phyloP scores from a whole-genome alignment of 1,284 basidiomycete genomes.

The Heimioporus punctisporus region DNA sequence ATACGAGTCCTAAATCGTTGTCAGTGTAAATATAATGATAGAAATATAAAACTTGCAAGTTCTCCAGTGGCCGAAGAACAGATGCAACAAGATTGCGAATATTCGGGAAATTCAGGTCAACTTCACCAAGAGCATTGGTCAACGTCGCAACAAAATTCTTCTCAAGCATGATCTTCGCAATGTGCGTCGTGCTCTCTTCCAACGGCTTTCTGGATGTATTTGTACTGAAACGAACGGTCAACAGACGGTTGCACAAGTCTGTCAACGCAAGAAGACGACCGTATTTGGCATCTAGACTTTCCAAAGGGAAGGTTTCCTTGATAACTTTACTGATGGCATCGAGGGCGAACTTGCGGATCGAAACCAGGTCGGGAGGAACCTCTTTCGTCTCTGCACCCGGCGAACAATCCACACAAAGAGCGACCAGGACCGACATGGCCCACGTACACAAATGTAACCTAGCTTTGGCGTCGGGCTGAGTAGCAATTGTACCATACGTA shows the following conservation, averaged over 20 bases:
- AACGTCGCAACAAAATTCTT: slow-evolving; percentile 94
- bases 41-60: slow-evolving; percentile 60
- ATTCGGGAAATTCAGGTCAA: slow-evolving; percentile 96
- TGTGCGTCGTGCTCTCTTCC: slow-evolving; percentile 87
- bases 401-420: slow-evolving; percentile 86
- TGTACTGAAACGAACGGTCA: slow-evolving; percentile 77
- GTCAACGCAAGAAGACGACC: slow-evolving; percentile 88
- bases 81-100: slow-evolving; percentile 85
- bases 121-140: slow-evolving; percentile 89
- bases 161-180: slow-evolving; percentile 99
- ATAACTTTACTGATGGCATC: slow-evolving; percentile 89
- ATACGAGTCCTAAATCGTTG: slow-evolving; percentile 75
- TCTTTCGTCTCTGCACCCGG: slow-evolving; percentile 75
- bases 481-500: slow-evolving; percentile 73
- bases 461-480: slow-evolving; percentile 56
- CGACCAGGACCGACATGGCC: slow-evolving; percentile 92
- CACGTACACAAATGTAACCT: slow-evolving; percentile 78
- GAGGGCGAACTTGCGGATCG: slow-evolving; percentile 88
- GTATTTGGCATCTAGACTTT: slow-evolving; percentile 80
- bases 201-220: slow-evolving; percentile 58
- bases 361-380: slow-evolving; percentile 75
- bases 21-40: slow-evolving; percentile 4
- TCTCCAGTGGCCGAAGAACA: slow-evolving; percentile 89
- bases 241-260: slow-evolving; percentile 87
- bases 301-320: slow-evolving; percentile 76